A percentile compares a stretch with the other conserved stretches of the same genome.
These are phyloP conservation scores for Bretschneidera sinensis DNA, from an alignment of 345 rosid species.

Conservation along the genomic window DNA sequence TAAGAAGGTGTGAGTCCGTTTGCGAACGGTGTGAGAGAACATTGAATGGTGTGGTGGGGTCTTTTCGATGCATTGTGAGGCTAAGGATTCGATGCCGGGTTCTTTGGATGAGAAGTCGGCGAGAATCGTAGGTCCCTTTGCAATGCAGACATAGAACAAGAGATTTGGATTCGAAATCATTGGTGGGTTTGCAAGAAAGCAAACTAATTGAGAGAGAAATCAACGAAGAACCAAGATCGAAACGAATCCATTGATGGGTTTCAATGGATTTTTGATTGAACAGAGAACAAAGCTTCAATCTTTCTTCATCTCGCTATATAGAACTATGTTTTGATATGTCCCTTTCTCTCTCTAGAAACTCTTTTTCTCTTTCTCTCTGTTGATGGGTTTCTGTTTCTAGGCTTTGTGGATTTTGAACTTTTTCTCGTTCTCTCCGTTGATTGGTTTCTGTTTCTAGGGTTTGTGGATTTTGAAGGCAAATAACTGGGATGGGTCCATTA, in stretches of 20 bases:
- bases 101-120: constrained; percentile 52
- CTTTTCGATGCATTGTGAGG: constrained; percentile 50
- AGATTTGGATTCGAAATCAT: constrained; percentile 63
- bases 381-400: constrained; percentile 11
- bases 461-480: constrained; percentile 28
- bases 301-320: constrained; percentile 1
- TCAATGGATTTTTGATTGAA: constrained; percentile 16
- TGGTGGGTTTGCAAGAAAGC: constrained; percentile 9
- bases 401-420: constrained; percentile 28
- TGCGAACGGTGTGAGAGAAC: constrained; percentile 61
- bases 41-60: constrained; percentile 68
- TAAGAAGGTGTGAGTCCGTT: constrained; percentile 54
- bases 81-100: constrained; percentile 49
- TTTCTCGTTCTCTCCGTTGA: constrained; percentile 12
- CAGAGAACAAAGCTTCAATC: constrained; percentile 14
- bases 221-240: not conserved
- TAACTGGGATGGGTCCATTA: constrained; percentile 22
- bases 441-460: constrained; percentile 16
- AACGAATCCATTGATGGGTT: constrained; percentile 14
- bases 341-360: constrained; percentile 3
- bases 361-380: constrained; percentile 8
- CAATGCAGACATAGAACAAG: constrained; percentile 60
- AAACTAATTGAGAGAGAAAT: constrained; percentile 5
- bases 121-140: constrained; percentile 53
- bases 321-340: not conserved